Base-by-base conservation (phyloP, 2,329 filamentous ascomycete genomes). In the Calonectria pteridis region DNA sequence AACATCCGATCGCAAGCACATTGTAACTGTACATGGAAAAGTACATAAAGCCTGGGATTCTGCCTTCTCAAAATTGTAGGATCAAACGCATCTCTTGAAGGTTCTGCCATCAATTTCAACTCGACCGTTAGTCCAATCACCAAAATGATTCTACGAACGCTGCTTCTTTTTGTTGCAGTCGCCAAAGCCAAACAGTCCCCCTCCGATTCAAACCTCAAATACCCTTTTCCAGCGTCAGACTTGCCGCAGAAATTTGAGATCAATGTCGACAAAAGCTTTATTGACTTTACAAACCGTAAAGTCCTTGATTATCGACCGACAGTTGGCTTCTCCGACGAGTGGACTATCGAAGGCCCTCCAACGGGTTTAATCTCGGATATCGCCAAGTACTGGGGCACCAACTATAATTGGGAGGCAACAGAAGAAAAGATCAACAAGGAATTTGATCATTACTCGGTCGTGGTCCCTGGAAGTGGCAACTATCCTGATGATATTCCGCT, bases 401-500 rank as follows among this genome's bases (percentile, higher is more conserved):
- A n/a, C 6, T 64, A 64, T 9, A 26, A 64, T 18, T 64, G 59
- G 59, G 40, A 31, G 14, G 10, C 23, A 6, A n/a, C 20, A 6
- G 23, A 64, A 7, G 6, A 43, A 9, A 13, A 31, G 4, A 46
- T 64, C 10, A 64, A 64, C 20, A 5, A n/a, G 2, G 37, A 64
- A 2, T 46, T 64, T 31, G 37, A 43, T 1, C 59, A 64, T 31
- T 64, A 43, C 16, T 28, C 40, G 13, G 10, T 46, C n/a, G 31
- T 35, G 2, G 59, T 64, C 16, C 59, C 59, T 7, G 40, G 59
- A 11, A 64, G 18, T 20, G 59, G 59, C 5, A 46, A 46, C 18
- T 64, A 64, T 28, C 20, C 37, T 9, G 23, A 43, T 10, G n/a
- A 43, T 46, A 64, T 64, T 46, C 59, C 72, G 10, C 53, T 77